Percentiles rank a stretch among this genome's conserved stretches.
These are phyloP conservation scores for Botryotinia globosa DNA, from an alignment of 2,329 filamentous ascomycete species.

Conservation along the genomic window DNA sequence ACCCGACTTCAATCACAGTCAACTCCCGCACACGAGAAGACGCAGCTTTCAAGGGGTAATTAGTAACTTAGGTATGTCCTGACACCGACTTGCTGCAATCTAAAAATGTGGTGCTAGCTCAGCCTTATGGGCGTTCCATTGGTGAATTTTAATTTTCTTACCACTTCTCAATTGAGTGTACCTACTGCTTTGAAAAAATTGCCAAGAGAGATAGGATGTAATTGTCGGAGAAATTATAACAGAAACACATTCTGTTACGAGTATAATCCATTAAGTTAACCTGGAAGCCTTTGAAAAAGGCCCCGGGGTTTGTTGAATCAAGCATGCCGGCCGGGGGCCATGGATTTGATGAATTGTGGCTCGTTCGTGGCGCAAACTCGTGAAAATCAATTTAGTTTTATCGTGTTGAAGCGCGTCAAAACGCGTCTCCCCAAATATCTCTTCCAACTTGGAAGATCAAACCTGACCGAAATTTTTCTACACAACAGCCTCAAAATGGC, in stretches of 20 bases:
- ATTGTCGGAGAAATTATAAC: neutral
- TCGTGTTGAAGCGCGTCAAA: conserved; percentile 9
- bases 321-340: neutral
- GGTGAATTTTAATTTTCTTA: neutral
- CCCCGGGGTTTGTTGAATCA: neutral
- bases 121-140: conserved; percentile 3
- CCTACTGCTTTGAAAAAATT: neutral
- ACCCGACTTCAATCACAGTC: neutral
- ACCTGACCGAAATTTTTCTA: neutral
- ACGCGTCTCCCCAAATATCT: conserved; percentile 20
- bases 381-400: conserved; percentile 19
- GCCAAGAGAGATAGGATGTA: neutral
- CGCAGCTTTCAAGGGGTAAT: neutral
- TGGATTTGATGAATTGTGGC: conserved; percentile 6
- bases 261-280: neutral
- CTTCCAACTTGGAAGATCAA: neutral
- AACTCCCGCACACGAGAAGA: neutral
- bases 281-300: neutral
- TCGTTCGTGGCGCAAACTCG: conserved; percentile 16
- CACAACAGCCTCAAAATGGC: conserved; percentile 24
- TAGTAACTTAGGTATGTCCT: neutral
- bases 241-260: neutral
- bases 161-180: conserved; percentile 6
- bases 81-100: conserved; percentile 11
- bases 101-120: conserved; percentile 17